Evolutionary conservation across 2,329 filamentous ascomycete genomes (phyloP), one percentile per base, ranked within the genome.

Genomic region (Aspergillus sp.): DNA sequence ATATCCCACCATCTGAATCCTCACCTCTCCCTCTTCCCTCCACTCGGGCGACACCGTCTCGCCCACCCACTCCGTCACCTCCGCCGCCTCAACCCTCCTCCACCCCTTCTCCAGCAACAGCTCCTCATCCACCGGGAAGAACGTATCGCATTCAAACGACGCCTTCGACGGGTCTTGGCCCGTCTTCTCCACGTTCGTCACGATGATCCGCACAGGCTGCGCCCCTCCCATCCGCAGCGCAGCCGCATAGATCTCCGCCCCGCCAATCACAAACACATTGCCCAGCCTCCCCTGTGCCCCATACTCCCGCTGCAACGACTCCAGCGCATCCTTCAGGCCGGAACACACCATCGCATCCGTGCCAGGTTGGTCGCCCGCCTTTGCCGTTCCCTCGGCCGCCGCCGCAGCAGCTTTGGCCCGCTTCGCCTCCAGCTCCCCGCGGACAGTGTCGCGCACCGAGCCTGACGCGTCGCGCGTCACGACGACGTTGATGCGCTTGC

Each of bases 221-320:
- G 7, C 41, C 44, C 20, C 47, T 41, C 17, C 53, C 41, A 68
- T 50, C 10, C 59, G 47, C 65, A 97, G 76, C 13, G 90, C 87
- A 19, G 86, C 81, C 36, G 76, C 78, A 72, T 97, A 99, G 59
- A 97, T 87, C 74, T 91, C 88, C 51, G 85, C 88, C 4, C 94
- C 94, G 20, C 94, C 94, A 64, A 99, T 97, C 41, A 97, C 83
- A 71, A 92, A 97, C 3, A 91, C 80, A 61, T 82, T 81, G 7
- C 79, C 81, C 31, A 86, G 62, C 11, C 57, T 64, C 41, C 59
- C 61, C 44, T 56, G 31, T 25, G 52, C 45, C 7, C 16, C 38
- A 52, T 59, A 68, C 42, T 38, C 46, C 23, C 47, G 47, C 48
- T 70, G 67, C 45, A 79, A 66, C 23, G 61, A 64, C 45, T 65